phyloP scores from a whole-genome alignment of 345 rosid genomes.

The Eucalyptus pumila region DNA sequence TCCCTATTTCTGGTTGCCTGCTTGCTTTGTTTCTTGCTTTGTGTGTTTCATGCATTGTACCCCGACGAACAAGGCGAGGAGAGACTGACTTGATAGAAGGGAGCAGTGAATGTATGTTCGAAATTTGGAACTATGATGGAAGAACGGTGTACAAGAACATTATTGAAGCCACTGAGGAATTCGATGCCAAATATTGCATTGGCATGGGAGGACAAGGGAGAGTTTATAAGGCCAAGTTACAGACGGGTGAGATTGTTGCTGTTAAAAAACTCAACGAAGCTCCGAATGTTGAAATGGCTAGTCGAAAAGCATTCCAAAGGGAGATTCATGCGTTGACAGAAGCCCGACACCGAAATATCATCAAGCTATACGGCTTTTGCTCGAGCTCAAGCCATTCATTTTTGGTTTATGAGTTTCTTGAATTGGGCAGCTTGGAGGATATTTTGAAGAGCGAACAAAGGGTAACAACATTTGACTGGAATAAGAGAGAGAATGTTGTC shows the following conservation, averaged over 20 bases:
- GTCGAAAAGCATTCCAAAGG: constrained; percentile 5
- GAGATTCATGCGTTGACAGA: constrained; percentile 13
- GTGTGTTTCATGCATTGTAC: not conserved
- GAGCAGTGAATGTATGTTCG: not conserved
- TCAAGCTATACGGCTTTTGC: constrained; percentile 18
- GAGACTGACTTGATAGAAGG: not conserved
- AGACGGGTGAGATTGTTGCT: not conserved
- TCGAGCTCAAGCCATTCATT: not conserved
- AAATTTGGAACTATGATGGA: not conserved
- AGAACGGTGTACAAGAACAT: constrained; percentile 4
- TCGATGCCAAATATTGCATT: constrained; percentile 3
- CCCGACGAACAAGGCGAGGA: not conserved
- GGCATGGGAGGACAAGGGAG: constrained; percentile 10
- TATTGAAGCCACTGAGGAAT: constrained; percentile 4
- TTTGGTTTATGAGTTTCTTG: constrained; percentile 20
- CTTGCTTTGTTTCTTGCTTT: not conserved
- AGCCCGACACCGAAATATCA: constrained; percentile 25
- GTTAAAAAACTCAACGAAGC: constrained; percentile 6
- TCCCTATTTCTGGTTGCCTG: not conserved
- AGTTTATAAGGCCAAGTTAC: constrained; percentile 8
- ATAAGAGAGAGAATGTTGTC: not conserved
- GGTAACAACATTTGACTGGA: constrained; percentile 7
- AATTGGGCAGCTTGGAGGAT: constrained; percentile 7
- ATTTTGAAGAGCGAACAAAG: not conserved
- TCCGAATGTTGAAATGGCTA: not conserved